A percentile compares a stretch with the other conserved stretches of the same genome.
Evolutionary conservation across 371 early-diverging fungal genomes (phyloP).

Genomic region (Encephalitozoon hellem): DNA sequence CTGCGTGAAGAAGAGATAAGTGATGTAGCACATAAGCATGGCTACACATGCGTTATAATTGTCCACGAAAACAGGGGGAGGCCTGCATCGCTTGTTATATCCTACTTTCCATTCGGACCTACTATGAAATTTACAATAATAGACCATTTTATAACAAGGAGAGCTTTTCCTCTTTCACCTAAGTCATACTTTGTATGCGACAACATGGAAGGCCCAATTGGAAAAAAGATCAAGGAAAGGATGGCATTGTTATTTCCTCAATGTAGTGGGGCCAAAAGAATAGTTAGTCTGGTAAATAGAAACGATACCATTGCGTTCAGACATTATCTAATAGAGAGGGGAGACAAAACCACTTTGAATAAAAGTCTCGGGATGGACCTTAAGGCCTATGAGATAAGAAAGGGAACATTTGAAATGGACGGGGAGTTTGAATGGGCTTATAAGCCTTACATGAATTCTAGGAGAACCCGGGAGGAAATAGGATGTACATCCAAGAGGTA

Average conservation of each 20-base stretch:
- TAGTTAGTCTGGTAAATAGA: constrained; percentile 52
- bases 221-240: constrained; percentile 64
- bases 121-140: constrained; percentile 89
- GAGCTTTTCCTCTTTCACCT: constrained; percentile 65
- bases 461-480: constrained; percentile 8
- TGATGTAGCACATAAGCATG: constrained; percentile 64
- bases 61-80: constrained; percentile 90
- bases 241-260: constrained; percentile 34
- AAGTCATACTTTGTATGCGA: constrained; percentile 85
- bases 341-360: constrained; percentile 19
- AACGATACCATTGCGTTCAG: constrained; percentile 56
- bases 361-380: constrained; percentile 46
- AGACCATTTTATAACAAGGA: constrained; percentile 79
- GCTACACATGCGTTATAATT: constrained; percentile 85
- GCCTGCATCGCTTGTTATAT: constrained; percentile 85
- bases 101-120: constrained; percentile 92
- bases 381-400: constrained; percentile 53
- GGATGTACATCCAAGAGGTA: not conserved
- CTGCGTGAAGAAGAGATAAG: constrained; percentile 76
- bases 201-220: constrained; percentile 74
- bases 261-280: constrained; percentile 51
- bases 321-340: constrained; percentile 53
- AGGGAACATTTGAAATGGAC: constrained; percentile 56
- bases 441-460: constrained; percentile 55
- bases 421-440: constrained; percentile 54